Conservation (phyloP, 495 filamentous ascomycete genomes). For the Aspergillus sclerotioniger region DNA sequence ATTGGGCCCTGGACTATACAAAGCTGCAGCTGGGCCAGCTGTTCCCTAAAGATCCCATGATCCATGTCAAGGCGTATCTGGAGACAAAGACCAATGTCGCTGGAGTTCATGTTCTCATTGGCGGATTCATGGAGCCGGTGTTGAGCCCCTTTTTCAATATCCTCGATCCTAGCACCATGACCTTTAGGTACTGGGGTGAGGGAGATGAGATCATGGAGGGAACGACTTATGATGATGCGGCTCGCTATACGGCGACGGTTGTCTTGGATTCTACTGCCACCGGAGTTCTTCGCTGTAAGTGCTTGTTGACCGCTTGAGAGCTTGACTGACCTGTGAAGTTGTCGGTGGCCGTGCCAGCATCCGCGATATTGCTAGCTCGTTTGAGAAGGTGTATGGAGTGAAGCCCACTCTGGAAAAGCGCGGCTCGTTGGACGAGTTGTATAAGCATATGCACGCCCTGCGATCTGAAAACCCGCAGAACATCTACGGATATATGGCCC, state of each 20-base stretch:
- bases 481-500: slow-evolving; percentile 11
- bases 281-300: slow-evolving; percentile 3
- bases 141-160: slow-evolving; percentile 15
- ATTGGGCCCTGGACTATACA: slow-evolving; percentile 42
- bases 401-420: not conserved
- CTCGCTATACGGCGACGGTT: slow-evolving; percentile 6
- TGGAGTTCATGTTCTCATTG: slow-evolving; percentile 34
- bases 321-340: not conserved
- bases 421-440: slow-evolving; percentile 10
- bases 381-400: slow-evolving; percentile 3
- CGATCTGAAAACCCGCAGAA: not conserved
- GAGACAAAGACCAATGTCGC: slow-evolving; percentile 37
- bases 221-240: slow-evolving; percentile 14
- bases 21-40: slow-evolving; percentile 33
- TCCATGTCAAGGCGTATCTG: slow-evolving; percentile 40
- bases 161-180: not conserved
- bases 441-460: slow-evolving; percentile 1
- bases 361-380: slow-evolving; percentile 2
- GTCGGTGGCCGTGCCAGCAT: slow-evolving; percentile 4
- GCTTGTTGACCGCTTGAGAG: no score
- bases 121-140: slow-evolving; percentile 28
- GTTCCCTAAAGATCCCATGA: slow-evolving; percentile 45
- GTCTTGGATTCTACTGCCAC: not conserved
- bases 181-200: slow-evolving; percentile 10
- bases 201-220: slow-evolving; percentile 13